These are phyloP conservation scores for Citrullus amarus DNA, from an alignment of 306 rosid genomes.

Conservation along the genomic window DNA sequence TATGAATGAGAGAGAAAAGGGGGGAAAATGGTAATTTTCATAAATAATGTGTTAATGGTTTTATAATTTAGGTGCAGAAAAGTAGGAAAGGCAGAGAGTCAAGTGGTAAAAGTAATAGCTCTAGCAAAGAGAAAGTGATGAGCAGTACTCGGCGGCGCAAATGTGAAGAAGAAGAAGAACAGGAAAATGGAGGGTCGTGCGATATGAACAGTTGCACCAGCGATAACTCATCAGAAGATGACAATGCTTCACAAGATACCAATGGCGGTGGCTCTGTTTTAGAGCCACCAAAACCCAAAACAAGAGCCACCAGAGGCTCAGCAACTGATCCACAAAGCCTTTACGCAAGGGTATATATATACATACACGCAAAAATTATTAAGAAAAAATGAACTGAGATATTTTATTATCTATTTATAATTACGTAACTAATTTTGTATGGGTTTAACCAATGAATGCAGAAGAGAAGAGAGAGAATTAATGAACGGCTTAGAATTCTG, in stretches of 20 bases:
- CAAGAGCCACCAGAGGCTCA: conserved; percentile 6
- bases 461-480: conserved; percentile 12
- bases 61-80: conserved; percentile 27
- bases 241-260: not conserved
- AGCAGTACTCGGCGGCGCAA: not conserved
- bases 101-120: not conserved
- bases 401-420: not conserved
- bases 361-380: too few relatives aligned
- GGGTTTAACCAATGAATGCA: not conserved
- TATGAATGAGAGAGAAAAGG: too few relatives aligned
- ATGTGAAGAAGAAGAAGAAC: conserved; percentile 10
- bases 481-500: conserved; percentile 2
- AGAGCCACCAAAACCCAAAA: not conserved
- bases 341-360: not conserved
- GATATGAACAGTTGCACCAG: not conserved
- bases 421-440: not conserved
- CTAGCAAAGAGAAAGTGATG: conserved; percentile 25
- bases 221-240: not conserved
- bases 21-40: too few relatives aligned
- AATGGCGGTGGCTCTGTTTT: not conserved
- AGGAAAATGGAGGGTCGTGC: not conserved
- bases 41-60: not conserved
- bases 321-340: conserved; percentile 11
- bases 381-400: not conserved
- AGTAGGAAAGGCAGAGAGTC: conserved; percentile 27